These are phyloP conservation scores for Raddia distichophylla DNA, from an alignment of 176 grass and related monocot genomes.

Conservation along the genomic window DNA sequence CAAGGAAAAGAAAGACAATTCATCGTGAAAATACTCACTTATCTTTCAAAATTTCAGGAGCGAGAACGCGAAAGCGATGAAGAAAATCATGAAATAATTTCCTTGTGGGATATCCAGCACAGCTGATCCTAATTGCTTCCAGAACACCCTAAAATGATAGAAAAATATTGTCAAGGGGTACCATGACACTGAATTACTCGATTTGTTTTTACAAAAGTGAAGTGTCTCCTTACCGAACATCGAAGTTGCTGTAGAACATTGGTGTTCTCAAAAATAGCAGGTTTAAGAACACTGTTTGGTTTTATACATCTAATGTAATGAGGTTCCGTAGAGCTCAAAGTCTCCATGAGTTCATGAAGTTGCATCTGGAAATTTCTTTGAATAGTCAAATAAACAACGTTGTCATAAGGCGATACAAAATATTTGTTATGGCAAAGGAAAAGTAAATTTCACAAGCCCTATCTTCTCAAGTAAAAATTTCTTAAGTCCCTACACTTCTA, in stretches of 20 bases:
- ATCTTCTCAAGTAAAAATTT: conserved; percentile 28
- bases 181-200: background rate
- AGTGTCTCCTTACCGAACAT: conserved; percentile 68
- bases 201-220: too few relatives aligned
- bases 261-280: conserved; percentile 84
- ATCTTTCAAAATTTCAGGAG: conserved; percentile 87
- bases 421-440: conserved; percentile 16
- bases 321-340: conserved; percentile 86
- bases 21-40: conserved; percentile 55
- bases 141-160: conserved; percentile 78
- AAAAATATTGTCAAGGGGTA: conserved; percentile 25
- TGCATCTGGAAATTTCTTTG: conserved; percentile 64
- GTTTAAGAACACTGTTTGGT: conserved; percentile 96
- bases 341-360: conserved; percentile 96
- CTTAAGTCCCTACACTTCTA: conserved; percentile 19
- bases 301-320: conserved; percentile 99
- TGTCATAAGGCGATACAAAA: background rate
- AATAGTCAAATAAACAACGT: conserved; percentile 36
- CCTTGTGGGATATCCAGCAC: conserved; percentile 97
- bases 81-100: conserved; percentile 93
- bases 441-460: conserved; percentile 23
- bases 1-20: background rate
- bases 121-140: conserved; percentile 99
- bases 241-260: conserved; percentile 94
- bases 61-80: conserved; percentile 90